A percentile compares a stretch with the other conserved stretches of the same genome.
These are phyloP conservation scores for Globisporangium nunn DNA, from an alignment of 352 stramenopile genomes.

Conservation along the genomic window DNA sequence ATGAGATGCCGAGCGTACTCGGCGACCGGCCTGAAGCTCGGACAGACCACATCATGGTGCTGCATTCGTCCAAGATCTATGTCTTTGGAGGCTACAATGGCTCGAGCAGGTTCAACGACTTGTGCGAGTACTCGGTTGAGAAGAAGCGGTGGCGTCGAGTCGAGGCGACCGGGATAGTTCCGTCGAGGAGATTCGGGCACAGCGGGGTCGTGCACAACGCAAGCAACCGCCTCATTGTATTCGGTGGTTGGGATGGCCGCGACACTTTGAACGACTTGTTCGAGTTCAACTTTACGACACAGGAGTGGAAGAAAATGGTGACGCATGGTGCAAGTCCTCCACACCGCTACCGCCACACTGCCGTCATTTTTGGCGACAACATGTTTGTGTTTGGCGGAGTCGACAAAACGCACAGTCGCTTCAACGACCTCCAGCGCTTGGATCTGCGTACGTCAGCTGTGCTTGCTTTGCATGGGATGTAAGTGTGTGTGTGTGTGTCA, in stretches of 20 bases:
- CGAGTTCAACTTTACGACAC: conserved; percentile 67
- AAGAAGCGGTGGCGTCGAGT: conserved; percentile 49
- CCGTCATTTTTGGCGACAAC: conserved; percentile 75
- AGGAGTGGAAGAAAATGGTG: conserved; percentile 59
- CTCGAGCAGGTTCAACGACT: conserved; percentile 74
- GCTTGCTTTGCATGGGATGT: neutral
- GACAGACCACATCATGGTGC: conserved; percentile 86
- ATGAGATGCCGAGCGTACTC: conserved; percentile 64
- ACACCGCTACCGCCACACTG: conserved; percentile 81
- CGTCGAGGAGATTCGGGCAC: conserved; percentile 75
- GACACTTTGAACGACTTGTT: conserved; percentile 82
- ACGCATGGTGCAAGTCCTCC: conserved; percentile 49
- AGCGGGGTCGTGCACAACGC: conserved; percentile 67
- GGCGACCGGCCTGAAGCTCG: conserved; percentile 61
- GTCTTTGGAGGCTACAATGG: conserved; percentile 88
- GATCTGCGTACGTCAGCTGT: conserved; percentile 32
- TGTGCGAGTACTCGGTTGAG: conserved; percentile 65
- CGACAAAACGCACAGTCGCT: conserved; percentile 84
- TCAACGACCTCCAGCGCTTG: conserved; percentile 79
- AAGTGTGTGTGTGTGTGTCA: neutral
- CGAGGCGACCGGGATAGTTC: conserved; percentile 35
- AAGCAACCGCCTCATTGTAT: conserved; percentile 73
- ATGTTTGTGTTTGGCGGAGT: conserved; percentile 90
- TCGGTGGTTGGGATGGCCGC: conserved; percentile 82
- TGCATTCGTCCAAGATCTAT: conserved; percentile 73